phyloP scores from a whole-genome alignment of 1,284 basidiomycete genomes.

The Apiotrichum veenhuisii region DNA sequence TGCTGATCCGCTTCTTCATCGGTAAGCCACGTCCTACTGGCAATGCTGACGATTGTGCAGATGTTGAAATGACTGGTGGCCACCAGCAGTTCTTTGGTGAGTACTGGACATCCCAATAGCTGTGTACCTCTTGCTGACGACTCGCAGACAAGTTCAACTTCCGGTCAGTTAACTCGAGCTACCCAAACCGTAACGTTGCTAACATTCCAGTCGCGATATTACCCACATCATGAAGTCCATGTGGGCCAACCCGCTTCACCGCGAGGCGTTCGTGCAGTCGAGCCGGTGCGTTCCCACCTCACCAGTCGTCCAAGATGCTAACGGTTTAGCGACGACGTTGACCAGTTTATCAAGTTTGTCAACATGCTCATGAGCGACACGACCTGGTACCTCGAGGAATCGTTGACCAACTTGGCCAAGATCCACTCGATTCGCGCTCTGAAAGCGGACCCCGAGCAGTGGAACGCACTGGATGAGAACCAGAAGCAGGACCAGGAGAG shows the following conservation, averaged over 20 bases:
- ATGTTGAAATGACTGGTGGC: conserved; percentile 95
- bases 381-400: conserved; percentile 96
- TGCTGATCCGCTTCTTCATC: conserved; percentile 91
- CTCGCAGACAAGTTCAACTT: conserved; percentile 45
- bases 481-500: conserved; percentile 80
- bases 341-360: conserved; percentile 90
- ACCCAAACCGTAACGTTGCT: neutral
- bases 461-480: conserved; percentile 63
- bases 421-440: conserved; percentile 81
- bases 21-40: conserved; percentile 55
- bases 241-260: conserved; percentile 83
- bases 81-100: conserved; percentile 93
- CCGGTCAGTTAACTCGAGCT: neutral
- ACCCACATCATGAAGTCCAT: conserved; percentile 78
- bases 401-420: conserved; percentile 79
- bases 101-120: conserved; percentile 41
- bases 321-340: conserved; percentile 65
- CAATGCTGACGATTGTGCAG: conserved; percentile 50
- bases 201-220: conserved; percentile 65
- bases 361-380: conserved; percentile 99
- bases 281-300: conserved; percentile 59
- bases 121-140: neutral
- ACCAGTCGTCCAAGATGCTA: neutral
- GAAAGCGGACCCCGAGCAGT: conserved; percentile 69
- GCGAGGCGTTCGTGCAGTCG: conserved; percentile 74